phyloP scores from a whole-genome alignment of 2,329 filamentous ascomycete species.

The Trichoderma arundinaceum region DNA sequence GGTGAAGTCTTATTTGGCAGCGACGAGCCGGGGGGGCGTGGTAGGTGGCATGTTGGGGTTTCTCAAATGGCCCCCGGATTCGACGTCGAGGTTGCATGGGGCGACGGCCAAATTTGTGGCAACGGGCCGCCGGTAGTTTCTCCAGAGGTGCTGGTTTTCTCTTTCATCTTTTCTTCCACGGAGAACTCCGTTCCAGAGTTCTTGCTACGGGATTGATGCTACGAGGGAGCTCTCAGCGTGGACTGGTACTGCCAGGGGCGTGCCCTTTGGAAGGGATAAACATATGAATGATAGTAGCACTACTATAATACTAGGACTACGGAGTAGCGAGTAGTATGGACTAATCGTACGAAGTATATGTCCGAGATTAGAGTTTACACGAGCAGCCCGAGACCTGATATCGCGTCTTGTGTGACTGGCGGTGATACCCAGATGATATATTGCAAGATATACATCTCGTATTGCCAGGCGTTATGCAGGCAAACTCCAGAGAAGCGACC shows the following conservation, averaged over 20 bases:
- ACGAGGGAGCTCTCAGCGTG: no score
- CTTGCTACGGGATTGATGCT: no score
- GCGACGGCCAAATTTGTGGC: constrained; percentile 11
- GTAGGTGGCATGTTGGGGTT: constrained; percentile 27
- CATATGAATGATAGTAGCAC: no score
- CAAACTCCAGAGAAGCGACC: not conserved
- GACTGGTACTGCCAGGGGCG: no score
- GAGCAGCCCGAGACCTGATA: not conserved
- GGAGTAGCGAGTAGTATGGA: no score
- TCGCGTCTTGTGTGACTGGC: constrained; percentile 21
- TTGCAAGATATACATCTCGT: not conserved
- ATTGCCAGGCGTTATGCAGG: constrained; percentile 3
- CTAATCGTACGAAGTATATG: no score
- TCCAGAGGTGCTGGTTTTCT: not conserved
- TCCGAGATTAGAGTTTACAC: constrained; percentile 10
- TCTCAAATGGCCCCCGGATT: constrained; percentile 20
- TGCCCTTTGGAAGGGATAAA: no score
- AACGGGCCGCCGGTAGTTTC: not conserved
- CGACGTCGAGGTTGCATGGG: constrained; percentile 19
- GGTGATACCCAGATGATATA: constrained; percentile 22
- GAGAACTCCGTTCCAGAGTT: no score
- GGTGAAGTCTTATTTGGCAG: constrained; percentile 30
- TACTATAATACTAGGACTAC: no score
- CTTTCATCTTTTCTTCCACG: not conserved
- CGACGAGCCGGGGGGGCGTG: constrained; percentile 26